Percentiles rank a stretch among this genome's conserved stretches.
Conservation (phyloP, 2,329 filamentous ascomycete species). For the Pseudocercospora ulei region DNA sequence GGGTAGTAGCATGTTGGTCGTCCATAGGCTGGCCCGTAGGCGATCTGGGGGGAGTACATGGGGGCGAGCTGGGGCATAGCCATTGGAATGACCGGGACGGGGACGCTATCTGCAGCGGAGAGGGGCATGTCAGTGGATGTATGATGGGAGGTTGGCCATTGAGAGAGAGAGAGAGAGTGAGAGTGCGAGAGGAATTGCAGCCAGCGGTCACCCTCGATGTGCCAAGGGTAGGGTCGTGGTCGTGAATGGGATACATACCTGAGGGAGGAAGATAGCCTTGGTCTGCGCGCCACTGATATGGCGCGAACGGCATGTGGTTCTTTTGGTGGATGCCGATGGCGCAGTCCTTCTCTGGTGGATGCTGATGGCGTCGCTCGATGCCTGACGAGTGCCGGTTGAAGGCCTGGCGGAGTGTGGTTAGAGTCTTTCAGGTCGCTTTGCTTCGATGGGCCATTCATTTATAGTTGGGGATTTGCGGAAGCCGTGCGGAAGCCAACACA, state of each 20-base stretch:
- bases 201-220: too few relatives aligned
- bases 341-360: not conserved
- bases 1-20: too few relatives aligned
- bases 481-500: not conserved
- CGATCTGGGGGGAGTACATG: conserved; percentile 14
- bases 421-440: conserved; percentile 5
- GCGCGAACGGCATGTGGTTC: conserved; percentile 22
- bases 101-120: too few relatives aligned
- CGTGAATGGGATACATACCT: conserved; percentile 6
- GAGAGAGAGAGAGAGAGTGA: too few relatives aligned
- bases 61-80: conserved; percentile 24
- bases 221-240: too few relatives aligned
- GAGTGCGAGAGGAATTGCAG: too few relatives aligned
- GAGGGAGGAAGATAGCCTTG: conserved; percentile 22
- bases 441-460: not conserved
- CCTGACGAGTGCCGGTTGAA: not conserved
- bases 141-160: too few relatives aligned
- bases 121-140: too few relatives aligned
- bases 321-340: conserved; percentile 3
- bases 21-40: conserved; percentile 6
- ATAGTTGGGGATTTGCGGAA: not conserved
- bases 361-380: not conserved
- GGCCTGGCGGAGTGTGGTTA: not conserved
- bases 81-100: conserved; percentile 10
- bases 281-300: conserved; percentile 25